Evolutionary conservation across 108 stramenopile genomes (phyloP).

Genomic region (Chaetoceros muelleri): DNA sequence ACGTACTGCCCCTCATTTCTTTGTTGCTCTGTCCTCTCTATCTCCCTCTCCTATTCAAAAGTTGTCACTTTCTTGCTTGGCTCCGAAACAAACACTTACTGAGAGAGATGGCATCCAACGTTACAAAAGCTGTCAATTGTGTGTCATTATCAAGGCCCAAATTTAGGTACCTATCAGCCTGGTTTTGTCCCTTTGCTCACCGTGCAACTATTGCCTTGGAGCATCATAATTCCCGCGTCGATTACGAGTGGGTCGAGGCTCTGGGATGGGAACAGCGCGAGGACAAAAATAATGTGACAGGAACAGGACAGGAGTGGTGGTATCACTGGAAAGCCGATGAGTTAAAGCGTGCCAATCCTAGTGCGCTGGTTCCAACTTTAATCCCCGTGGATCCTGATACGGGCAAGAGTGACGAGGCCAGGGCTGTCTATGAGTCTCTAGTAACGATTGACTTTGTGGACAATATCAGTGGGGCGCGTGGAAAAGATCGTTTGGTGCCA

Average conservation of each 20-base stretch:
- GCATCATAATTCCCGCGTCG: slow-evolving; percentile 56
- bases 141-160: slow-evolving; percentile 22
- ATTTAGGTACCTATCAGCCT: slow-evolving; percentile 65
- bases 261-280: slow-evolving; percentile 72
- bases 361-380: slow-evolving; percentile 70
- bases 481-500: slow-evolving; percentile 41
- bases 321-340: slow-evolving; percentile 84
- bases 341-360: slow-evolving; percentile 49
- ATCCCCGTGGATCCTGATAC: slow-evolving; percentile 34
- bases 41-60: too few species aligned
- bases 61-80: too few species aligned
- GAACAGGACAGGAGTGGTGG: slow-evolving; percentile 76
- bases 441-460: slow-evolving; percentile 69
- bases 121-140: background rate
- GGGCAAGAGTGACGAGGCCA: slow-evolving; percentile 26
- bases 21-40: too few species aligned
- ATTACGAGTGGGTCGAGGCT: slow-evolving; percentile 78
- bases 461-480: slow-evolving; percentile 39
- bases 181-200: slow-evolving; percentile 87
- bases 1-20: too few species aligned
- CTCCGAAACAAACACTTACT: too few species aligned
- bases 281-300: slow-evolving; percentile 58
- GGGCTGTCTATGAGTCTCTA: slow-evolving; percentile 57
- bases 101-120: background rate
- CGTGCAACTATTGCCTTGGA: slow-evolving; percentile 73